A percentile compares a stretch with the other conserved stretches of the same genome.
These are phyloP conservation scores for Geotrichum bryndzae DNA, from an alignment of 1,139 yeast species.

Conservation along the genomic window DNA sequence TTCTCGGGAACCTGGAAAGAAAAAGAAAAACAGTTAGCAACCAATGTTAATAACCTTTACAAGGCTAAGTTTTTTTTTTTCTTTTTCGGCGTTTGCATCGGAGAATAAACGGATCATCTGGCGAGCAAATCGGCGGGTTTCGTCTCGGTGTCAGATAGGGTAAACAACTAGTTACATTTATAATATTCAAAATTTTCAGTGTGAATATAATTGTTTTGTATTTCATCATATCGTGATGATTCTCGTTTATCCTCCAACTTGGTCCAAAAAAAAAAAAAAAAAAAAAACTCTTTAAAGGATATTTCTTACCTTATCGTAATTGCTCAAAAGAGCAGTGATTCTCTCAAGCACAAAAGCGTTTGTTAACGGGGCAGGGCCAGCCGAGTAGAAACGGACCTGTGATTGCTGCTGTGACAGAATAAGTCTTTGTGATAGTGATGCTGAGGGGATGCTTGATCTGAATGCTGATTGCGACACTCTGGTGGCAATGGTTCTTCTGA, in stretches of 20 bases:
- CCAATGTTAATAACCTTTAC: neutral
- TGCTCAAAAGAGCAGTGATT: constrained; percentile 68
- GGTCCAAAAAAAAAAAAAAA: neutral
- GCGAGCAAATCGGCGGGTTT: neutral
- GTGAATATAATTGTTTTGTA: constrained; percentile 10
- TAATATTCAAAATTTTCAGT: constrained; percentile 14
- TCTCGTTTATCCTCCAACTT: neutral
- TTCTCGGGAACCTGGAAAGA: constrained; percentile 22
- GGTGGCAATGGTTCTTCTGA: neutral
- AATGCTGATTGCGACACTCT: neutral
- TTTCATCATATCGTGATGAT: neutral
- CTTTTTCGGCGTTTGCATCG: neutral
- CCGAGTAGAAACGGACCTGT: constrained; percentile 28
- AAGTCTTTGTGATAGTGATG: neutral
- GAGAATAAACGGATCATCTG: neutral
- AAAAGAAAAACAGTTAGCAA: neutral
- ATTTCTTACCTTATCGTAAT: constrained; percentile 60
- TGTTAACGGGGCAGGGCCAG: constrained; percentile 36
- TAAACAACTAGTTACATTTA: neutral
- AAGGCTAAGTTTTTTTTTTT: neutral
- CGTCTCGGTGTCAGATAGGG: neutral
- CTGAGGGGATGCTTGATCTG: neutral
- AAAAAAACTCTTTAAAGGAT: neutral
- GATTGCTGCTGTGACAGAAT: neutral
- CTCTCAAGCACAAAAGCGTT: constrained; percentile 55